Conservation (phyloP, 352 stramenopile genomes). For the Pythium angustatum region DNA sequence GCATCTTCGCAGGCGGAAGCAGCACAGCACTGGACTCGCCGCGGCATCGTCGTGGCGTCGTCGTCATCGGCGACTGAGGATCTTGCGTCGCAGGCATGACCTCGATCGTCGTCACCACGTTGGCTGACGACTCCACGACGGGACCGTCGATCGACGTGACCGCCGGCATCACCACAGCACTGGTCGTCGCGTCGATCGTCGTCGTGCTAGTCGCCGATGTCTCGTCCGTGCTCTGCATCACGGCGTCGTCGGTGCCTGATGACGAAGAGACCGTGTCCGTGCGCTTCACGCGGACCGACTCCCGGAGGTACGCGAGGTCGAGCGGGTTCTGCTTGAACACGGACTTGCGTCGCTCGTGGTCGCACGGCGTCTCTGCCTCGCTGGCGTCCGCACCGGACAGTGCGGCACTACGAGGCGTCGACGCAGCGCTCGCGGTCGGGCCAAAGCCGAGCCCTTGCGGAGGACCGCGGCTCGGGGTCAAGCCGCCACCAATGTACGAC, state of each 20-base stretch:
- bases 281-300: slow-evolving; percentile 38
- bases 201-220: background rate
- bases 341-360: slow-evolving; percentile 57
- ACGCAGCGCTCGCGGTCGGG: background rate
- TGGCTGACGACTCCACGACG: background rate
- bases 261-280: slow-evolving; percentile 20
- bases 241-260: slow-evolving; percentile 29
- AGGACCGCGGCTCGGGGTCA: slow-evolving; percentile 40
- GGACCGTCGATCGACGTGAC: background rate
- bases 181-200: background rate
- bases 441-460: slow-evolving; percentile 7
- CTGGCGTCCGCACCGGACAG: background rate
- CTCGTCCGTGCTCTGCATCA: slow-evolving; percentile 22
- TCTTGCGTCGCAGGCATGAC: background rate
- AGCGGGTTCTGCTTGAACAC: slow-evolving; percentile 69
- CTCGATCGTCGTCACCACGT: background rate
- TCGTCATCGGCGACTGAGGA: background rate
- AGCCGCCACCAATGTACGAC: slow-evolving; percentile 74
- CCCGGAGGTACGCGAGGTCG: slow-evolving; percentile 67
- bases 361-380: slow-evolving; percentile 30
- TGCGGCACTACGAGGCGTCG: slow-evolving; percentile 9
- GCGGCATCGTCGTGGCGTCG: slow-evolving; percentile 15
- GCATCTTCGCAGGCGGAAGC: slow-evolving; percentile 24
- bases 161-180: too few species aligned
- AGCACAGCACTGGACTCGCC: slow-evolving; percentile 17